These are phyloP conservation scores for Linnemannia hyalina DNA, from an alignment of 192 early-diverging fungal species.

Conservation along the genomic window DNA sequence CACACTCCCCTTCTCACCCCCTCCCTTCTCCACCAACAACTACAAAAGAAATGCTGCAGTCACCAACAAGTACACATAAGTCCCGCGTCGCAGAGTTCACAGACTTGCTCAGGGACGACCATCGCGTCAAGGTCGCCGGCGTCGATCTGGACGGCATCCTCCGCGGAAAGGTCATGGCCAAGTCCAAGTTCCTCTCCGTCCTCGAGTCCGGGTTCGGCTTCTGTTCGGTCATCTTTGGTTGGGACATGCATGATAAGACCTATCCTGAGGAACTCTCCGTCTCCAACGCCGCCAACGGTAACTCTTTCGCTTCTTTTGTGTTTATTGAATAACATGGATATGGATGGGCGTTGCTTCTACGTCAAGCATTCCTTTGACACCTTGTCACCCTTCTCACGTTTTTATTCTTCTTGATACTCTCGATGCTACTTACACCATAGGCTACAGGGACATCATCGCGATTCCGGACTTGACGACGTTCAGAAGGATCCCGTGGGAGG, in stretches of 20 bases:
- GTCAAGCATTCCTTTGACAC: neutral
- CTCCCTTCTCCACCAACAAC: neutral
- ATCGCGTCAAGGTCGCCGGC: constrained; percentile 69
- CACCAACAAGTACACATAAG: neutral
- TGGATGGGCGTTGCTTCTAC: neutral
- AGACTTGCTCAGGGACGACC: constrained; percentile 56
- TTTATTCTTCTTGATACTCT: neutral
- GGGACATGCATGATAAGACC: constrained; percentile 83
- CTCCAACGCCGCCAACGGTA: constrained; percentile 58
- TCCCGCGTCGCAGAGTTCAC: constrained; percentile 39
- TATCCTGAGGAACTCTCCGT: constrained; percentile 63
- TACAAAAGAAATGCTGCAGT: neutral
- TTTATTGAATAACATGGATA: neutral
- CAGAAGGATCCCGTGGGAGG: constrained; percentile 79
- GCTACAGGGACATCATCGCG: constrained; percentile 73
- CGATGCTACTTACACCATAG: constrained; percentile 16
- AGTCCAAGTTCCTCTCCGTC: constrained; percentile 74
- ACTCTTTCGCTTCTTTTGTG: neutral
- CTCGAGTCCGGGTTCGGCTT: constrained; percentile 82
- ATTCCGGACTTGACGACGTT: constrained; percentile 71
- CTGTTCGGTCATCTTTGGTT: constrained; percentile 82
- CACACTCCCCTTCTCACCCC: neutral
- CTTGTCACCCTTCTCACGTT: neutral
- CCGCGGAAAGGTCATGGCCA: constrained; percentile 78
- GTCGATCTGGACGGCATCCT: constrained; percentile 81